Evolutionary conservation across 2,329 filamentous ascomycete species (phyloP).

Genomic region (Xenosphaeropsis pyriputrescens): DNA sequence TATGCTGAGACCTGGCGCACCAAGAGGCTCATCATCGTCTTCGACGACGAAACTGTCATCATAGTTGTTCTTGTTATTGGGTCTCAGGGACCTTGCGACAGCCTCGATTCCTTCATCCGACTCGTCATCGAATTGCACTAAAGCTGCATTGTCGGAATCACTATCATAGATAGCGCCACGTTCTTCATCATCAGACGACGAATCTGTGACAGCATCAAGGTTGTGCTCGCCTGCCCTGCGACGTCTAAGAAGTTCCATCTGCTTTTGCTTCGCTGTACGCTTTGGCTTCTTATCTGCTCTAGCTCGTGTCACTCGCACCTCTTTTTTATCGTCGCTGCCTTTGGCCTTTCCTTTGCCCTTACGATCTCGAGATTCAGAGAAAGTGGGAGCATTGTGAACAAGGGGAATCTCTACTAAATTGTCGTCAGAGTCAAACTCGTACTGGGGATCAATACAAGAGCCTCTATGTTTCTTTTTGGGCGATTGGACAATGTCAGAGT

Average conservation of each 20-base stretch:
- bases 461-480: not conserved
- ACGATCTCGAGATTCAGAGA: not conserved
- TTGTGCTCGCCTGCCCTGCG: constrained; percentile 24
- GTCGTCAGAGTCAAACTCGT: not conserved
- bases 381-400: not conserved
- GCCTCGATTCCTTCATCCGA: constrained; percentile 16
- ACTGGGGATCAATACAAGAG: not conserved
- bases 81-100: constrained; percentile 2
- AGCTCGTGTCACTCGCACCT: constrained; percentile 8
- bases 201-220: constrained; percentile 21
- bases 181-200: constrained; percentile 11
- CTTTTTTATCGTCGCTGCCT: not conserved
- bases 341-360: not conserved
- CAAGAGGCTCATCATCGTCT: constrained; percentile 38
- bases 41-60: constrained; percentile 45
- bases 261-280: constrained; percentile 24
- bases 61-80: constrained; percentile 9
- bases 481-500: not conserved
- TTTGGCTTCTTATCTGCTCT: constrained; percentile 10
- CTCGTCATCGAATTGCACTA: constrained; percentile 35
- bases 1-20: constrained; percentile 30
- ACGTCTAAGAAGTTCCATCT: constrained; percentile 23
- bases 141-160: constrained; percentile 18
- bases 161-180: constrained; percentile 7
- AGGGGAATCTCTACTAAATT: not conserved